Conservation (phyloP, 2,329 filamentous ascomycete genomes). For the Coniochaeta ligniaria region DNA sequence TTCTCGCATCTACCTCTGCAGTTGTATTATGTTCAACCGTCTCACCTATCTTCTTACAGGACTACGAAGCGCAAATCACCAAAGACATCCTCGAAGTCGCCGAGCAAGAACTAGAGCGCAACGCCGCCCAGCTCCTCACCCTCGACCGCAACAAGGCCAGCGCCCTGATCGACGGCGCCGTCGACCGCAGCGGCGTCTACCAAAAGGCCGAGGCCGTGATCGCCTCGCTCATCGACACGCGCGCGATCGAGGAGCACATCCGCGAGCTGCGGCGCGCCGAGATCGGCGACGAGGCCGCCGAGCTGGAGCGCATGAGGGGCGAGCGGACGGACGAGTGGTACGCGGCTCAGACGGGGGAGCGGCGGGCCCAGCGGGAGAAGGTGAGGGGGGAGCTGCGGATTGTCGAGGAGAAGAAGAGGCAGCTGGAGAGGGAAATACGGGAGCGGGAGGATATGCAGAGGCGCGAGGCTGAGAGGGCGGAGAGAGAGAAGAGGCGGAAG, state of each 20-base stretch:
- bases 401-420: slow-evolving; percentile 54
- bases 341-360: slow-evolving; percentile 55
- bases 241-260: slow-evolving; percentile 61
- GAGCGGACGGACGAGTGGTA: slow-evolving; percentile 70
- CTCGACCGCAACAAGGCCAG: slow-evolving; percentile 68
- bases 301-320: slow-evolving; percentile 56
- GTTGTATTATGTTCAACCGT: background rate
- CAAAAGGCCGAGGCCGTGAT: slow-evolving; percentile 63
- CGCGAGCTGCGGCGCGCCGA: slow-evolving; percentile 60
- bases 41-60: slow-evolving; percentile 33
- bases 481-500: slow-evolving; percentile 22
- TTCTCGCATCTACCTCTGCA: background rate
- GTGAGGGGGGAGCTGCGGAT: slow-evolving; percentile 52
- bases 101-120: slow-evolving; percentile 67
- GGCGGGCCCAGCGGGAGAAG: slow-evolving; percentile 53
- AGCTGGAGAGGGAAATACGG: slow-evolving; percentile 50
- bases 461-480: slow-evolving; percentile 24
- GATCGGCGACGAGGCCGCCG: slow-evolving; percentile 62
- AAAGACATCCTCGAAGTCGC: slow-evolving; percentile 62
- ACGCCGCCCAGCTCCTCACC: slow-evolving; percentile 63
- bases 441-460: slow-evolving; percentile 30
- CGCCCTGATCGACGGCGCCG: slow-evolving; percentile 68
- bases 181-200: slow-evolving; percentile 71
- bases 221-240: slow-evolving; percentile 59
- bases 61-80: slow-evolving; percentile 61